These are phyloP conservation scores for Xylaria sp. DNA, from an alignment of 2,329 filamentous ascomycete genomes.

Conservation along the genomic window DNA sequence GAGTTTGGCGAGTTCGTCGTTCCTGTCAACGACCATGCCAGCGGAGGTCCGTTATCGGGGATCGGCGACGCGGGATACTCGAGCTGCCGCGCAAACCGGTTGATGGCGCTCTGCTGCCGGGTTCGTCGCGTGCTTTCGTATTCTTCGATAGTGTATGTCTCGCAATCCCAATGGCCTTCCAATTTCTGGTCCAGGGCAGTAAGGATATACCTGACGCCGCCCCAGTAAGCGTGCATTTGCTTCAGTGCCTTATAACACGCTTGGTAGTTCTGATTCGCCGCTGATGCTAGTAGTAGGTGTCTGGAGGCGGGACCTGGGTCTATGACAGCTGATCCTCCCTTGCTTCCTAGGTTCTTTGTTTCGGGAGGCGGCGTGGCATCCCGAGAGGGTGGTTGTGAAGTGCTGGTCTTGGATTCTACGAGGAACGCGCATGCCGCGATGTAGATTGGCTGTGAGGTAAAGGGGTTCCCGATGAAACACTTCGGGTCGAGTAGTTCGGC, in stretches of 20 bases:
- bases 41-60: slow-evolving; percentile 50
- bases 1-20: slow-evolving; percentile 85
- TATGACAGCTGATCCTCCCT: slow-evolving; percentile 17
- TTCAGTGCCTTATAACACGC: slow-evolving; percentile 82
- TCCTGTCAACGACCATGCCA: slow-evolving; percentile 86
- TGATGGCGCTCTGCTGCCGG: slow-evolving; percentile 46
- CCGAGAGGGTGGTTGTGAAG: slow-evolving; percentile 67
- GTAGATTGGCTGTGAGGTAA: slow-evolving; percentile 88
- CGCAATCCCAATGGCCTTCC: slow-evolving; percentile 81
- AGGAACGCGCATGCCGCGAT: slow-evolving; percentile 88
- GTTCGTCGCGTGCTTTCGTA: slow-evolving; percentile 70
- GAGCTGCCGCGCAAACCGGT: slow-evolving; percentile 49
- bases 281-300: slow-evolving; percentile 76
- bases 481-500: slow-evolving; percentile 84
- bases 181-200: slow-evolving; percentile 86
- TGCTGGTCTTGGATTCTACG: slow-evolving; percentile 76
- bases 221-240: slow-evolving; percentile 83
- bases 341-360: slow-evolving; percentile 28
- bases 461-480: slow-evolving; percentile 85
- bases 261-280: slow-evolving; percentile 85
- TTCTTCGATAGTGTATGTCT: slow-evolving; percentile 70
- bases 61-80: slow-evolving; percentile 49
- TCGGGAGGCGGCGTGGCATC: slow-evolving; percentile 54
- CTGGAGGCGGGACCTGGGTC: slow-evolving; percentile 55
- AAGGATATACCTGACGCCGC: slow-evolving; percentile 82